phyloP scores from a whole-genome alignment of 441 rosid genomes.

The Erysimum pusillum region DNA sequence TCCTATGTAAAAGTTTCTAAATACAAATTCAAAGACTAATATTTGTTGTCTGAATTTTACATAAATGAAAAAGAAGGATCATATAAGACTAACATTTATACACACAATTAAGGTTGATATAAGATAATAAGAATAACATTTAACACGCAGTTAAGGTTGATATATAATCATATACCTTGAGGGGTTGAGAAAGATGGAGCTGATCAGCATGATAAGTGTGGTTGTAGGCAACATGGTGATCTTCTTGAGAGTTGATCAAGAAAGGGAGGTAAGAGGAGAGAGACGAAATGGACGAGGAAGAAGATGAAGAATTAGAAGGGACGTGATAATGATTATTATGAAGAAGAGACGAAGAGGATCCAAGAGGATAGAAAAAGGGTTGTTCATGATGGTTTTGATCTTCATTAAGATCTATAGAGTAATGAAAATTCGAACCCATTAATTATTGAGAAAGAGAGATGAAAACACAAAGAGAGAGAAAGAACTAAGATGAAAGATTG shows the following conservation, averaged over 20 bases:
- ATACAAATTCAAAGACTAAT: not conserved
- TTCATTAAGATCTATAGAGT: constrained; percentile 65
- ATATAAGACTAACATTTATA: not conserved
- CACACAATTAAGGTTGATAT: constrained; percentile 19
- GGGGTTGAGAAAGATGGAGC: constrained; percentile 43
- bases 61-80: not conserved
- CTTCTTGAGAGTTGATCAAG: constrained; percentile 53
- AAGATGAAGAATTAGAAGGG: constrained; percentile 46
- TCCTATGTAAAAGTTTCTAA: not conserved
- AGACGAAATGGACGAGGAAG: constrained; percentile 61
- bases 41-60: not conserved
- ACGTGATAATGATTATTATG: constrained; percentile 43
- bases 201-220: constrained; percentile 34
- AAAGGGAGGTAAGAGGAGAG: constrained; percentile 50
- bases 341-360: constrained; percentile 38
- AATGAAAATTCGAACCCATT: constrained; percentile 54
- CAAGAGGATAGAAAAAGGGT: constrained; percentile 47
- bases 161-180: constrained; percentile 34
- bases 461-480: constrained; percentile 16
- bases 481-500: constrained; percentile 13
- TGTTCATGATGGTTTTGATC: constrained; percentile 54
- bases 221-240: constrained; percentile 46
- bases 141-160: constrained; percentile 1
- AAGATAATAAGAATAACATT: not conserved
- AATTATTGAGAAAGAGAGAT: constrained; percentile 39